Evolutionary conservation across 106 monocot species (phyloP).

Genomic region (Dendrobium catenatum): DNA sequence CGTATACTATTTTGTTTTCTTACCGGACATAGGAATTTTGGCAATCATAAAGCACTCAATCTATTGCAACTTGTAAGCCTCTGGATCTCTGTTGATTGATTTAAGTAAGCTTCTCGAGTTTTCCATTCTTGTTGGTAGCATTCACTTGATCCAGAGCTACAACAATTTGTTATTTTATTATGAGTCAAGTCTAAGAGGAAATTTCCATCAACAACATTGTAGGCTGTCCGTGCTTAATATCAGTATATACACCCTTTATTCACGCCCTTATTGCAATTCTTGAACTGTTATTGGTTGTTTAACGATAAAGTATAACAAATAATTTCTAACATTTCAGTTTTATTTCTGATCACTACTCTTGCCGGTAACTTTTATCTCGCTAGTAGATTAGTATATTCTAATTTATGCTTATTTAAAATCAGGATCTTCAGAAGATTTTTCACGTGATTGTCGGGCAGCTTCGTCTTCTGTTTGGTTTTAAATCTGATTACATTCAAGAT

Average conservation of each 20-base stretch:
- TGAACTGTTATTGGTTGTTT: not conserved
- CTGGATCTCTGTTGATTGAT: not conserved
- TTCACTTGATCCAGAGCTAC: not conserved
- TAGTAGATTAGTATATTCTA: not conserved
- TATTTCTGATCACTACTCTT: not conserved
- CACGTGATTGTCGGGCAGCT: slow-evolving; percentile 17
- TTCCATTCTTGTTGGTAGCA: not conserved
- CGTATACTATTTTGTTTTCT: not conserved
- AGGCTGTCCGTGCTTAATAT: not conserved
- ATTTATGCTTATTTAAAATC: slow-evolving; percentile 4
- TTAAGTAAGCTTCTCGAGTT: not conserved
- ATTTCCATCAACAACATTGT: not conserved
- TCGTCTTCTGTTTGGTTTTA: slow-evolving; percentile 27
- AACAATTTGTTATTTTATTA: not conserved
- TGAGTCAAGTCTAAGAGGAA: not conserved
- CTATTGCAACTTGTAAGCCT: not conserved
- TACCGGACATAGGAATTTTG: not conserved
- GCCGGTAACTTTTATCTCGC: not conserved
- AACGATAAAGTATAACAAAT: not conserved
- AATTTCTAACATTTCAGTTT: not conserved
- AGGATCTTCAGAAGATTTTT: slow-evolving; percentile 25
- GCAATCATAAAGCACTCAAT: not conserved
- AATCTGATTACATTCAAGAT: slow-evolving; percentile 9
- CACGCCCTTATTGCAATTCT: not conserved
- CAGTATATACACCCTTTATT: not conserved